Evolutionary conservation across 179 eudicot genomes (phyloP).

Genomic region (Vitellaria paradoxa): DNA sequence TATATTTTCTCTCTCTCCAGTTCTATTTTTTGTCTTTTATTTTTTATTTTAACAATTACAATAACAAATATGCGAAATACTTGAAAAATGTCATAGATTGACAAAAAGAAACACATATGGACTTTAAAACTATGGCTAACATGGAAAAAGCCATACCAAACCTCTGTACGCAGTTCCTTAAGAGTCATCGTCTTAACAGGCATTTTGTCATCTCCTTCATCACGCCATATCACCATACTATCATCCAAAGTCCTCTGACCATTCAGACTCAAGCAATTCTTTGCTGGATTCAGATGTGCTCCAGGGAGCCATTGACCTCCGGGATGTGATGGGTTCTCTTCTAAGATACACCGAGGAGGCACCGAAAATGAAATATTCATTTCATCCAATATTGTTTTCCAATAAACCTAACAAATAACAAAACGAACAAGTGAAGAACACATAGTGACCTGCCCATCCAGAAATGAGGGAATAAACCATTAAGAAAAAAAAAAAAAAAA

Average conservation of each 20-base stretch:
- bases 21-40: no score
- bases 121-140: background rate
- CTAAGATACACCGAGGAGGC: conserved; percentile 63
- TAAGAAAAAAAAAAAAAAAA: no score
- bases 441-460: background rate
- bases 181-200: conserved; percentile 67
- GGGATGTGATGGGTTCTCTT: conserved; percentile 53
- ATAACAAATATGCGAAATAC: background rate
- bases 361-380: conserved; percentile 60
- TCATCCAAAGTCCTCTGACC: conserved; percentile 56
- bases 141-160: conserved; percentile 55
- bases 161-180: conserved; percentile 59
- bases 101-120: background rate
- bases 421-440: conserved; percentile 1
- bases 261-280: conserved; percentile 57
- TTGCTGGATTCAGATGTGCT: conserved; percentile 71
- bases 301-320: conserved; percentile 97
- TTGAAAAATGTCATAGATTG: no score
- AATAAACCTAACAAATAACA: conserved; percentile 55
- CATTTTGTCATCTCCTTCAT: conserved; percentile 74
- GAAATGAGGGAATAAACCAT: background rate
- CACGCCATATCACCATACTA: conserved; percentile 67
- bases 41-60: background rate
- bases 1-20: no score
- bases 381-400: conserved; percentile 73